phyloP scores from a whole-genome alignment of 306 rosid genomes.

The Canavalia gladiata region DNA sequence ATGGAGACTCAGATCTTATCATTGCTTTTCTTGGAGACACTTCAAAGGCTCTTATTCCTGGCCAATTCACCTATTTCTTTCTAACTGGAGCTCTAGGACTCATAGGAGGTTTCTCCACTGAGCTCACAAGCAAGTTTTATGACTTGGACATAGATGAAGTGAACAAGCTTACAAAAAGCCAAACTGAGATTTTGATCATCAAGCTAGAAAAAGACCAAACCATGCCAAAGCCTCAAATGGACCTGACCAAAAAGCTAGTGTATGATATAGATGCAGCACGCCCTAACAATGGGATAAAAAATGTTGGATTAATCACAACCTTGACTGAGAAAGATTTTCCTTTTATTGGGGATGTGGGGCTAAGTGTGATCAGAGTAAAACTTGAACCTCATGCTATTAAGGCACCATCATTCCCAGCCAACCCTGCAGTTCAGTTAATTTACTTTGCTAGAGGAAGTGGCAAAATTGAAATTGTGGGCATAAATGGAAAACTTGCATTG shows the following conservation, averaged over 20 bases:
- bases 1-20: slow-evolving; percentile 58
- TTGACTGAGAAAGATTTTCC: slow-evolving; percentile 56
- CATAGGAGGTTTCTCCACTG: slow-evolving; percentile 57
- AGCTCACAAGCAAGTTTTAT: slow-evolving; percentile 51
- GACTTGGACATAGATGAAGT: slow-evolving; percentile 50
- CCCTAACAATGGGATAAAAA: slow-evolving; percentile 21
- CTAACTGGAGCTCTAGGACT: slow-evolving; percentile 56
- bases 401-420: slow-evolving; percentile 56
- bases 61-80: slow-evolving; percentile 63
- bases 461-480: slow-evolving; percentile 59
- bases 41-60: slow-evolving; percentile 50
- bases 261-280: slow-evolving; percentile 50
- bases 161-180: slow-evolving; percentile 55
- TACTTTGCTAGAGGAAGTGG: slow-evolving; percentile 66
- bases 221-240: slow-evolving; percentile 55
- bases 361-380: slow-evolving; percentile 56
- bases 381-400: slow-evolving; percentile 52
- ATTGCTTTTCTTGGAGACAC: slow-evolving; percentile 67
- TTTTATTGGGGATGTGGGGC: slow-evolving; percentile 59
- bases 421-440: slow-evolving; percentile 52
- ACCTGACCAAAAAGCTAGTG: slow-evolving; percentile 43
- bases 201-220: slow-evolving; percentile 40
- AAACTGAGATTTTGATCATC: slow-evolving; percentile 52
- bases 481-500: slow-evolving; percentile 51
- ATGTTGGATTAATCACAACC: slow-evolving; percentile 48